These are phyloP conservation scores for Fusarium sp. DNA, from an alignment of 2,329 filamentous ascomycete genomes.

Conservation along the genomic window DNA sequence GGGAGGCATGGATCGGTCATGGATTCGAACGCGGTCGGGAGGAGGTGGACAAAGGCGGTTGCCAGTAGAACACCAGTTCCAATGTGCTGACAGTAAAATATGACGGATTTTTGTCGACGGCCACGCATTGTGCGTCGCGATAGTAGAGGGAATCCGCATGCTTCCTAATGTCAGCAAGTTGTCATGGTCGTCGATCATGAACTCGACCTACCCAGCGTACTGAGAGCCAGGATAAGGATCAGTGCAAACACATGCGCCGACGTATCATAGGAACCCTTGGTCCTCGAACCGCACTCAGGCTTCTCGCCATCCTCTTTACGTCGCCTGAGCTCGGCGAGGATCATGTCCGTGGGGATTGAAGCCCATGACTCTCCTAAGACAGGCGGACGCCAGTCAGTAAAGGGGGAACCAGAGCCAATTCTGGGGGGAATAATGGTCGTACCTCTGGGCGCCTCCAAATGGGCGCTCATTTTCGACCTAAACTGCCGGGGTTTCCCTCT, in stretches of 20 bases:
- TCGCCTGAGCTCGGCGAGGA: slow-evolving; percentile 63
- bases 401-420: slow-evolving; percentile 12
- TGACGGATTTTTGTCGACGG: slow-evolving; percentile 67
- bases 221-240: slow-evolving; percentile 71
- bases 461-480: slow-evolving; percentile 31
- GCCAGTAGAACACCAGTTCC: slow-evolving; percentile 88
- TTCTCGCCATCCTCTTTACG: slow-evolving; percentile 56
- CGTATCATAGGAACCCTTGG: slow-evolving; percentile 71
- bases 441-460: slow-evolving; percentile 35
- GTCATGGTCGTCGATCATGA: neutral
- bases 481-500: slow-evolving; percentile 26
- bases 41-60: slow-evolving; percentile 83
- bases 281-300: slow-evolving; percentile 64
- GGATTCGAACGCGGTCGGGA: slow-evolving; percentile 74
- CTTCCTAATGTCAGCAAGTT: slow-evolving; percentile 47
- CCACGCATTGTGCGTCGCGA: slow-evolving; percentile 68
- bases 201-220: slow-evolving; percentile 67
- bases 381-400: slow-evolving; percentile 29
- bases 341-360: slow-evolving; percentile 61
- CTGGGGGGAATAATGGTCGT: neutral
- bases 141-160: slow-evolving; percentile 74
- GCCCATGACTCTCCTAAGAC: slow-evolving; percentile 53
- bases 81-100: slow-evolving; percentile 78
- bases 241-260: slow-evolving; percentile 74
- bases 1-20: slow-evolving; percentile 79